These are phyloP conservation scores for Annona cherimola DNA, from an alignment of 164 flowering plant species.

Conservation along the genomic window DNA sequence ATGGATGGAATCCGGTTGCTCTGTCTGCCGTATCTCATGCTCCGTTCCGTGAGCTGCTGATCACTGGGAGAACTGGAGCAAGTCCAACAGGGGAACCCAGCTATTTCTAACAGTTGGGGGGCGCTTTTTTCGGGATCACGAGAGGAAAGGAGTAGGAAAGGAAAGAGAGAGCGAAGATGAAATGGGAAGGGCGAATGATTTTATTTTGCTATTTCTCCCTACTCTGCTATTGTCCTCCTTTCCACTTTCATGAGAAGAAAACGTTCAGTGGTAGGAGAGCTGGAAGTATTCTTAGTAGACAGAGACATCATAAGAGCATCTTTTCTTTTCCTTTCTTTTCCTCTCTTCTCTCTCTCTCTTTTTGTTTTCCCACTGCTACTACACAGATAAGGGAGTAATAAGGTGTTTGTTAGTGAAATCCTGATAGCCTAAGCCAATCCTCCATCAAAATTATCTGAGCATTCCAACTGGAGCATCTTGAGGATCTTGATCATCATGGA, in stretches of 20 bases:
- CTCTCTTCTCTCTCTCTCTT: no score
- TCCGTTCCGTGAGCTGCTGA: background rate
- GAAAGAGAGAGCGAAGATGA: background rate
- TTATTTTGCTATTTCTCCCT: background rate
- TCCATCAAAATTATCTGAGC: background rate
- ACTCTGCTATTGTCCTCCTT: constrained; percentile 4
- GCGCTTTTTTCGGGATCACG: background rate
- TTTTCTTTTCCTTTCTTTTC: background rate
- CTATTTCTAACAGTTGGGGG: background rate
- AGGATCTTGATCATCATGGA: background rate
- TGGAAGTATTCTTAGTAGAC: constrained; percentile 19
- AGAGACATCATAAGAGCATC: constrained; percentile 19
- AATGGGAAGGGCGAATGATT: background rate
- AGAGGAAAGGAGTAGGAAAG: background rate
- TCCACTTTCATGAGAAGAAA: background rate
- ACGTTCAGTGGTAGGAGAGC: constrained; percentile 11
- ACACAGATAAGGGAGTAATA: no score
- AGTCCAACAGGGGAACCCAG: background rate
- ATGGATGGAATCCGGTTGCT: background rate
- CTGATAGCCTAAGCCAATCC: constrained; percentile 2
- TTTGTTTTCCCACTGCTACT: no score
- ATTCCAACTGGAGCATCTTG: background rate
- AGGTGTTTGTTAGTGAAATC: background rate
- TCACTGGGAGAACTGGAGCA: background rate
- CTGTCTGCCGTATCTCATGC: background rate